These are phyloP conservation scores for Pterocarpus macrocarpus DNA, from an alignment of 306 rosid genomes.

Conservation along the genomic window DNA sequence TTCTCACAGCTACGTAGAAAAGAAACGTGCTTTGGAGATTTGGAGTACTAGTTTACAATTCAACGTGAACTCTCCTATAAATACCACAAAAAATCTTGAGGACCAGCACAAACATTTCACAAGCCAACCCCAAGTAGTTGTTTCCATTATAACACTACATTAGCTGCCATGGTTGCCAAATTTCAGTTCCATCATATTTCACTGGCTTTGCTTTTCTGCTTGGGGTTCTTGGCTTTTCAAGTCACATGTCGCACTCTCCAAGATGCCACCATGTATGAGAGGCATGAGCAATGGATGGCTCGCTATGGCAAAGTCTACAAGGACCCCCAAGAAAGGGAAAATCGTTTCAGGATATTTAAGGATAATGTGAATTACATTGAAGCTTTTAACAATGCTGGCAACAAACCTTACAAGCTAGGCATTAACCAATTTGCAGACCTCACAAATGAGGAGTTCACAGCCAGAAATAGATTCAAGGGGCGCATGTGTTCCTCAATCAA, in stretches of 20 bases:
- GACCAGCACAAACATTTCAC: background rate
- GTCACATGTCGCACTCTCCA: conserved; percentile 51
- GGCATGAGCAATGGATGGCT: conserved; percentile 52
- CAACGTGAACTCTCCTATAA: conserved; percentile 30
- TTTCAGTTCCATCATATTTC: conserved; percentile 15
- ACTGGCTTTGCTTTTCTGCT: conserved; percentile 42
- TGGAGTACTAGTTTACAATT: background rate
- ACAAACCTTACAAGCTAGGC: conserved; percentile 47
- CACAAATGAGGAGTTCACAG: conserved; percentile 58
- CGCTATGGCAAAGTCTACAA: conserved; percentile 38
- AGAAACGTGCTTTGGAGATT: too few relatives aligned
- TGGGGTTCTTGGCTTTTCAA: conserved; percentile 43
- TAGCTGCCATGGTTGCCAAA: conserved; percentile 39
- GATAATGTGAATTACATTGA: conserved; percentile 49
- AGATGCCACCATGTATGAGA: conserved; percentile 48
- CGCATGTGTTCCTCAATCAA: conserved; percentile 42
- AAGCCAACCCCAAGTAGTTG: background rate
- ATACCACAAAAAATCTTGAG: background rate
- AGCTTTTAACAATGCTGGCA: conserved; percentile 40
- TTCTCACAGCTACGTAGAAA: background rate
- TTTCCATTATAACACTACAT: background rate
- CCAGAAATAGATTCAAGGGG: conserved; percentile 61
- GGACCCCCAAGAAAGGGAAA: conserved; percentile 36
- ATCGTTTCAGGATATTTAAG: conserved; percentile 49
- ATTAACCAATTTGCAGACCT: conserved; percentile 44